Conservation (phyloP, 495 filamentous ascomycete species). For the Annulohypoxylon moriforme region DNA sequence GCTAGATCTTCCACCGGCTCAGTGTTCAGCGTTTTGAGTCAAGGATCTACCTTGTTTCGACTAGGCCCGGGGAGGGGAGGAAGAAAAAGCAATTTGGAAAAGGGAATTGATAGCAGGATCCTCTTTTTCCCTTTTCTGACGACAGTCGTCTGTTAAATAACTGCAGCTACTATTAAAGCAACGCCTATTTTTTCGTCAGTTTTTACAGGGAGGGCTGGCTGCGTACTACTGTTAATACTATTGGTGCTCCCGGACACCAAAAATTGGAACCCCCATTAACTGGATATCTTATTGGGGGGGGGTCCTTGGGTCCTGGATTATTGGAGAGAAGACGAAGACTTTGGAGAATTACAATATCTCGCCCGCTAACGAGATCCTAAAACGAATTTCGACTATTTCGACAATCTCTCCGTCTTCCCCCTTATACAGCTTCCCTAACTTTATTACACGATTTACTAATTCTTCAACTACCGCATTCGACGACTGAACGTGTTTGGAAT, state of each 20-base stretch:
- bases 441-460: slow-evolving; percentile 18
- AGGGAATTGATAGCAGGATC: slow-evolving; percentile 28
- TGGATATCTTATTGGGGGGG: slow-evolving; percentile 36
- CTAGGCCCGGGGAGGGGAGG: slow-evolving; percentile 23
- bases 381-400: slow-evolving; percentile 23
- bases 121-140: slow-evolving; percentile 33
- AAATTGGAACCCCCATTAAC: slow-evolving; percentile 39
- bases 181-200: slow-evolving; percentile 26
- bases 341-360: slow-evolving; percentile 27
- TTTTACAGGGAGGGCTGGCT: slow-evolving; percentile 30
- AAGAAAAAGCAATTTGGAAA: slow-evolving; percentile 35
- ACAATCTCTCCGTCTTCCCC: background rate
- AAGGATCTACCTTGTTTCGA: slow-evolving; percentile 42
- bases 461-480: slow-evolving; percentile 5
- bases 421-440: background rate
- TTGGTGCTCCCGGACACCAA: slow-evolving; percentile 34
- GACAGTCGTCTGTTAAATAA: slow-evolving; percentile 18
- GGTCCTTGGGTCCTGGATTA: background rate
- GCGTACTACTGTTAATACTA: slow-evolving; percentile 11
- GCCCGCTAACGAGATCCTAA: slow-evolving; percentile 24
- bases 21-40: slow-evolving; percentile 28
- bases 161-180: slow-evolving; percentile 22
- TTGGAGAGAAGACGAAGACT: slow-evolving; percentile 9
- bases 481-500: slow-evolving; percentile 22
- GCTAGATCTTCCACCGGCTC: slow-evolving; percentile 23